Percentiles rank a stretch among this genome's conserved stretches.
phyloP scores from a whole-genome alignment of 345 rosid genomes.

The Brassica carinata region DNA sequence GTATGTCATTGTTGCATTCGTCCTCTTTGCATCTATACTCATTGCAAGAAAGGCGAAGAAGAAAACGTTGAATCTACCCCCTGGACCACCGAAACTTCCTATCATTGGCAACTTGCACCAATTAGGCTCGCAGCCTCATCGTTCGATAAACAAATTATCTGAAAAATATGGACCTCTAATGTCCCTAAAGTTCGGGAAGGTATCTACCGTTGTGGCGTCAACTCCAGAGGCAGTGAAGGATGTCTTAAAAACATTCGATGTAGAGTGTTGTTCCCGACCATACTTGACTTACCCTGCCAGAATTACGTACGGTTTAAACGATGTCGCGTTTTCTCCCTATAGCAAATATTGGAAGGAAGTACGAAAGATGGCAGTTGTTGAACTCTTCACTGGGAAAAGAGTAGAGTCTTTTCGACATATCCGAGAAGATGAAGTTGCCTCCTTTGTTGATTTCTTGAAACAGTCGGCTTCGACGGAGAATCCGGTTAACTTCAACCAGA shows the following conservation, averaged over 20 bases:
- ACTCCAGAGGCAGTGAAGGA: conserved; percentile 45
- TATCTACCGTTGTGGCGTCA: conserved; percentile 46
- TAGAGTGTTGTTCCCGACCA: conserved; percentile 48
- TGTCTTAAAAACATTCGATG: conserved; percentile 41
- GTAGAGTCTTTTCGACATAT: conserved; percentile 37
- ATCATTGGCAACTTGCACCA: conserved; percentile 50
- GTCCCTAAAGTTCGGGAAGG: conserved; percentile 45
- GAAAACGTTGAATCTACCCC: conserved; percentile 31
- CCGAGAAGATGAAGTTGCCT: conserved; percentile 31
- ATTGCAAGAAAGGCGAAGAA: conserved; percentile 16
- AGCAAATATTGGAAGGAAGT: conserved; percentile 39
- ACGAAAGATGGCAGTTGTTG: conserved; percentile 39
- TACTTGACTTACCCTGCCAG: conserved; percentile 24
- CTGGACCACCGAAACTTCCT: conserved; percentile 49
- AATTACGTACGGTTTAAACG: conserved; percentile 31
- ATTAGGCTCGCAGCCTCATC: conserved; percentile 45
- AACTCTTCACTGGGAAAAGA: conserved; percentile 44
- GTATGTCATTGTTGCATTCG: conserved; percentile 10
- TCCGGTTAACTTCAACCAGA: conserved; percentile 31
- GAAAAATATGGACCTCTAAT: conserved; percentile 50
- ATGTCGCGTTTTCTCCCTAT: conserved; percentile 41
- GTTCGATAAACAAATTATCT: conserved; percentile 38
- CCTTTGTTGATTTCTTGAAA: conserved; percentile 20
- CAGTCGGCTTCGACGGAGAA: conserved; percentile 21
- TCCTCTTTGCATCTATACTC: conserved; percentile 27